Evolutionary conservation across 78 protist species (phyloP), one percentile per base, ranked within the genome.

Genomic region (Planoprotostelium fungivorum): DNA sequence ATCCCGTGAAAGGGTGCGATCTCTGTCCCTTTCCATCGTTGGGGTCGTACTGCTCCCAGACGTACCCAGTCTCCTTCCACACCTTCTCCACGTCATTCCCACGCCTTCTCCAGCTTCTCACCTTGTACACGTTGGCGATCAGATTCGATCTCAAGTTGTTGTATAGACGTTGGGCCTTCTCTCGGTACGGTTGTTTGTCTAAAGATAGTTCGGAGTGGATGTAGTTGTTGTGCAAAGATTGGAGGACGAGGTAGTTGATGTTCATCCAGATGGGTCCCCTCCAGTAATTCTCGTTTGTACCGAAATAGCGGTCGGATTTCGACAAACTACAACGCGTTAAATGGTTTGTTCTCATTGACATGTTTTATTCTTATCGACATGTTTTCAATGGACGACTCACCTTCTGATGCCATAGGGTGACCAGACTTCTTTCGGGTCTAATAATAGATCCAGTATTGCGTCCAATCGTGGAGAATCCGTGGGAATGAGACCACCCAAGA

Each of bases 191-290:
- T 1, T 38, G 35, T 0, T 1, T 38, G 35, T 38, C 86, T n/a
- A n/a, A n/a, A n/a, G n/a, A n/a, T n/a, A n/a, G n/a, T n/a, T n/a
- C n/a, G n/a, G n/a, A n/a, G 39, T 29, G 37, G 35, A n/a, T 83
- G 63, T 87, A 87, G n/a, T 84, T 37, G 29, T 1, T 51, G 51
- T 38, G 31, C 38, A 88, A 25, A 34, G 91, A 23, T 5, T 84
- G 34, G 84, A 34, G 34, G n/a, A 89, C 88, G 25, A 98, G 38
- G 93, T 97, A 98, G 93, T 98, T 98, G 88, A 97, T 35, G 93
- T 98, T 98, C 84, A 98, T 63, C 99, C 99, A 98, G 38, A 98
- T 88, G 0, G 98, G 91, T 0, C 99, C 99, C 1, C 97, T 85
- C 99, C 99, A 98, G 92, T 98, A 96, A 88, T 96, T 92, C 51